A percentile compares a stretch with the other conserved stretches of the same genome.
Evolutionary conservation across 768 basidiomycete genomes (phyloP).

Genomic region (Hygrocybe punicea): DNA sequence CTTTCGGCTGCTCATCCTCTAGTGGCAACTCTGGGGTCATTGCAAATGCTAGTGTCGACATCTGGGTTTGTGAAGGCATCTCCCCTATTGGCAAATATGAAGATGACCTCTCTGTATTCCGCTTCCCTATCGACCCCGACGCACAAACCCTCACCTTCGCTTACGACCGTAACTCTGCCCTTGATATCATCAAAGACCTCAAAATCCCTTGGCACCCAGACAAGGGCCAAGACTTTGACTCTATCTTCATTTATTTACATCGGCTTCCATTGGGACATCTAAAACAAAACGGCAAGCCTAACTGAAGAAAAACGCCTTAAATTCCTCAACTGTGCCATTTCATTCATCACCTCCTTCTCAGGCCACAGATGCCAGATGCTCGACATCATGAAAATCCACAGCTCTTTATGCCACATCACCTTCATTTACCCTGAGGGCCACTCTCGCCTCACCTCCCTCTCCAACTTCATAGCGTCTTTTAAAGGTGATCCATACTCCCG

Average conservation of each 20-base stretch:
- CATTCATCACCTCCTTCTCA: conserved; percentile 7
- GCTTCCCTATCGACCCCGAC: neutral
- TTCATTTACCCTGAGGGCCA: conserved; percentile 17
- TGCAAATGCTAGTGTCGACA: conserved; percentile 21
- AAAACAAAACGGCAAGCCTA: conserved; percentile 19
- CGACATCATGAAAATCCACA: conserved; percentile 23
- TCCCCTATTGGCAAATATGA: conserved; percentile 25
- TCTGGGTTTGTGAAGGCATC: conserved; percentile 18
- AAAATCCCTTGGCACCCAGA: conserved; percentile 26
- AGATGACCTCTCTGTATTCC: conserved; percentile 31
- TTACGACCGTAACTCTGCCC: conserved; percentile 12
- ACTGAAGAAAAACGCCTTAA: conserved; percentile 29
- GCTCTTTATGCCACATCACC: conserved; percentile 32
- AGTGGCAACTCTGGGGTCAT: conserved; percentile 26
- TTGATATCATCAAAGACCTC: conserved; percentile 13
- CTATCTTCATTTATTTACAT: conserved; percentile 16
- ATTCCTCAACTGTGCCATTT: conserved; percentile 8
- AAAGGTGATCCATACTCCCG: conserved; percentile 5
- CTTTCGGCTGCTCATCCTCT: conserved; percentile 25
- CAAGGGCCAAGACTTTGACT: conserved; percentile 19
- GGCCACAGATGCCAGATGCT: neutral
- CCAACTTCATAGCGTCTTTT: conserved; percentile 26
- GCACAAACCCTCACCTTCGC: conserved; percentile 9
- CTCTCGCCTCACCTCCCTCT: conserved; percentile 27
- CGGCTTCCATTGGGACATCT: conserved; percentile 33